Conservation (phyloP, 106 monocot genomes). For the Acorus calamus region DNA sequence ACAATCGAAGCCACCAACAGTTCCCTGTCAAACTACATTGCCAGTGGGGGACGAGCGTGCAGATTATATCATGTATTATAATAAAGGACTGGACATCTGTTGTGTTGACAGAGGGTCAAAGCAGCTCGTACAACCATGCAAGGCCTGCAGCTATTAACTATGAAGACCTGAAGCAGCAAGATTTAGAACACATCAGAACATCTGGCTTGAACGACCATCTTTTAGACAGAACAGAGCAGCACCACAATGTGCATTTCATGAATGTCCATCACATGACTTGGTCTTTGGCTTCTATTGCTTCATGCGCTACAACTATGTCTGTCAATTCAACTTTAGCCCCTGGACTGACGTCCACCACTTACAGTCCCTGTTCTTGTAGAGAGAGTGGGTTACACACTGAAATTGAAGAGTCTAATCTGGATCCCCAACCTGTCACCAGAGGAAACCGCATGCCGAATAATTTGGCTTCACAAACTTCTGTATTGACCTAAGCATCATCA, state of each 20-base stretch:
- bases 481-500: constrained; percentile 29
- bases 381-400: too few species aligned
- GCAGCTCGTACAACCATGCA: not conserved
- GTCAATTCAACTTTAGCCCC: constrained; percentile 34
- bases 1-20: too few species aligned
- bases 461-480: constrained; percentile 23
- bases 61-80: constrained; percentile 16
- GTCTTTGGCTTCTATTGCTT: constrained; percentile 29
- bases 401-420: too few species aligned
- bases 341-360: constrained; percentile 25
- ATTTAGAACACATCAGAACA: constrained; percentile 13
- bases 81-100: constrained; percentile 44
- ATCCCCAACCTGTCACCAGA: too few species aligned
- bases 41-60: constrained; percentile 16
- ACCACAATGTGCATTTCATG: constrained; percentile 8
- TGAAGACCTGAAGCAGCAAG: constrained; percentile 16
- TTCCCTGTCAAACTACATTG: constrained; percentile 7
- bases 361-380: too few species aligned
- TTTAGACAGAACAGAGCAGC: constrained; percentile 14
- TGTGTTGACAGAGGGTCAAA: constrained; percentile 58
- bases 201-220: constrained; percentile 5
- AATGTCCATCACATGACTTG: constrained; percentile 28
- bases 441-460: too few species aligned
- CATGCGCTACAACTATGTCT: constrained; percentile 44
- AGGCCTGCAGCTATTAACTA: not conserved